Conservation (phyloP, 202 grass and related monocot species). For the Schoenoplectus tabernaemontani region DNA sequence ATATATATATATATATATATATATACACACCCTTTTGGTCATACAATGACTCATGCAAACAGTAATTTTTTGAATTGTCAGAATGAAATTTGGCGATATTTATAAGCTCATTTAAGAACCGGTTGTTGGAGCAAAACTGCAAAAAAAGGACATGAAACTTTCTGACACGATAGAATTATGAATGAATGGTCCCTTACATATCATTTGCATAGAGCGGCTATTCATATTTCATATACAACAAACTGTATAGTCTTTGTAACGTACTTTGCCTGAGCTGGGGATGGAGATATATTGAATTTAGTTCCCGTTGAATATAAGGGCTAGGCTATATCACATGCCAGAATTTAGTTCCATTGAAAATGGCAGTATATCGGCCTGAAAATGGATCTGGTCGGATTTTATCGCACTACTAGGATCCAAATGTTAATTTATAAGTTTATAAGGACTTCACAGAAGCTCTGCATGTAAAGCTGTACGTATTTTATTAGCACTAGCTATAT, state of each 20-base stretch:
- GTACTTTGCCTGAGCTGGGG: background rate
- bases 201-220: background rate
- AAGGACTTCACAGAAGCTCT: too few species aligned
- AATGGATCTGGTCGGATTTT: too few species aligned
- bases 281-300: background rate
- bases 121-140: background rate
- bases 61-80: background rate
- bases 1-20: too few species aligned
- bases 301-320: background rate
- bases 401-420: background rate
- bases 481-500: too few species aligned
- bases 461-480: too few species aligned
- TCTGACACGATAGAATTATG: constrained; percentile 11
- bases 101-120: background rate
- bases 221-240: background rate
- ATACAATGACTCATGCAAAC: background rate
- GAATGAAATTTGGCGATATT: background rate
- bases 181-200: constrained; percentile 7
- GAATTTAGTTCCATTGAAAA: too few species aligned
- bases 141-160: background rate
- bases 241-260: background rate
- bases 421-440: background rate
- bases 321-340: background rate
- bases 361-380: background rate
- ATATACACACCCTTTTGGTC: background rate